Evolutionary conservation across 345 rosid species (phyloP).

Genomic region (Rhodamnia rubescens): DNA sequence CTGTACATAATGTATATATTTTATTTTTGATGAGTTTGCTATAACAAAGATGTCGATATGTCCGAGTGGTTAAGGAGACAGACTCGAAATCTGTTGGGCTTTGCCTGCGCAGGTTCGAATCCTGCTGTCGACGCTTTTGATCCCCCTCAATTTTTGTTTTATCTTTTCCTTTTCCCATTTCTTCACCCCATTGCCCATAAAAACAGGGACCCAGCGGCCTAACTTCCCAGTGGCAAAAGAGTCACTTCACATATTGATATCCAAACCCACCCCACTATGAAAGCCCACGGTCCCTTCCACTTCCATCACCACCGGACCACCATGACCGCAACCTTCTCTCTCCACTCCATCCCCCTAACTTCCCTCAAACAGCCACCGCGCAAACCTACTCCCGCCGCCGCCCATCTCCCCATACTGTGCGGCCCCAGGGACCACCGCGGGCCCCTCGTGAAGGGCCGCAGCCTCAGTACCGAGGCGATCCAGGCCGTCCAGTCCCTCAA

Average conservation of each 20-base stretch:
- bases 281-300: background rate
- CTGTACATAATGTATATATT: background rate
- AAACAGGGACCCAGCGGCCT: too few relatives aligned
- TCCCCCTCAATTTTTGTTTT: too few relatives aligned
- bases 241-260: background rate
- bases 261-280: background rate
- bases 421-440: conserved; percentile 77
- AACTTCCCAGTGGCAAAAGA: background rate
- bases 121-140: conserved; percentile 79
- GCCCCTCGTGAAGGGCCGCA: conserved; percentile 77
- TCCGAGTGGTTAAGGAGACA: conserved; percentile 99
- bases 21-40: rapidly evolving
- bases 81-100: conserved; percentile 99
- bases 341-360: conserved; percentile 12
- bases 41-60: conserved; percentile 37
- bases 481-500: conserved; percentile 81
- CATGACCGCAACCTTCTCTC: background rate
- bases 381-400: background rate
- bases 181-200: too few relatives aligned
- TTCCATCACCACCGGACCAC: background rate
- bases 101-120: conserved; percentile 99
- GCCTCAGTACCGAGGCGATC: conserved; percentile 81
- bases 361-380: background rate
- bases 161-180: too few relatives aligned
- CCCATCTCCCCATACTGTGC: conserved; percentile 27